Percentiles rank a stretch among this genome's conserved stretches.
Evolutionary conservation across 2,329 filamentous ascomycete genomes (phyloP).

Genomic region (Lachnellula hyalina): DNA sequence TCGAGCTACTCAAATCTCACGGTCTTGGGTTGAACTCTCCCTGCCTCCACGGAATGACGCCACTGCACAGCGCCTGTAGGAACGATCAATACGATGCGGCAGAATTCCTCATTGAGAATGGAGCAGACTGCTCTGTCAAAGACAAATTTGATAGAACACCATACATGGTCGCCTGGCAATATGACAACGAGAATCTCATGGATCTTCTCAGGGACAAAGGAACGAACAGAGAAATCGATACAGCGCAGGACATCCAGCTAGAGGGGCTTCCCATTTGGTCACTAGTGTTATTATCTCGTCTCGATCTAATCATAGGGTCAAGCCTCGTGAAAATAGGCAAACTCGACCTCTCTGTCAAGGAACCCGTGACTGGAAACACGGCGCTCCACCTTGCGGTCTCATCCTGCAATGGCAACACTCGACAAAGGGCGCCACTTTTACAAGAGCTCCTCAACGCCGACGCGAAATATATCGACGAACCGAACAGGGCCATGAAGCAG

Average conservation of each 20-base stretch:
- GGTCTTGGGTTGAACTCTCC: neutral
- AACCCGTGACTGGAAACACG: slow-evolving; percentile 10
- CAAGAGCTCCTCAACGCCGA: neutral
- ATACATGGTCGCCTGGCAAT: slow-evolving; percentile 12
- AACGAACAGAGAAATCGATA: neutral
- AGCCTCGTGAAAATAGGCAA: neutral
- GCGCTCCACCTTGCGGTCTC: slow-evolving; percentile 10
- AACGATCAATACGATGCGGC: neutral
- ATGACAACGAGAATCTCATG: slow-evolving; percentile 8
- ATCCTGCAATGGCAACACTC: neutral
- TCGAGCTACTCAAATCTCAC: slow-evolving; percentile 4
- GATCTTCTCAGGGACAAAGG: slow-evolving; percentile 1
- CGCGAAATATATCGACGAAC: slow-evolving; percentile 1
- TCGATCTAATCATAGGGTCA: neutral
- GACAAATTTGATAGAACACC: slow-evolving; percentile 11
- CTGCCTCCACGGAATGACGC: slow-evolving; percentile 15
- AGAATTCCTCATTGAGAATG: slow-evolving; percentile 4
- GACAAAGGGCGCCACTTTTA: slow-evolving; percentile 1
- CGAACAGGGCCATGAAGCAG: slow-evolving; percentile 3
- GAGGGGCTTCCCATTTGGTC: slow-evolving; percentile 15
- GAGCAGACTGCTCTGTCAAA: slow-evolving; percentile 4
- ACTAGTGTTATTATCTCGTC: neutral
- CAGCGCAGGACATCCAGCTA: neutral
- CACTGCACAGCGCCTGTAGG: slow-evolving; percentile 14
- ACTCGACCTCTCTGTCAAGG: slow-evolving; percentile 2